A percentile compares a stretch with the other conserved stretches of the same genome.
Evolutionary conservation across 129 eudicot genomes (phyloP).

Genomic region (Sambucus nigra): DNA sequence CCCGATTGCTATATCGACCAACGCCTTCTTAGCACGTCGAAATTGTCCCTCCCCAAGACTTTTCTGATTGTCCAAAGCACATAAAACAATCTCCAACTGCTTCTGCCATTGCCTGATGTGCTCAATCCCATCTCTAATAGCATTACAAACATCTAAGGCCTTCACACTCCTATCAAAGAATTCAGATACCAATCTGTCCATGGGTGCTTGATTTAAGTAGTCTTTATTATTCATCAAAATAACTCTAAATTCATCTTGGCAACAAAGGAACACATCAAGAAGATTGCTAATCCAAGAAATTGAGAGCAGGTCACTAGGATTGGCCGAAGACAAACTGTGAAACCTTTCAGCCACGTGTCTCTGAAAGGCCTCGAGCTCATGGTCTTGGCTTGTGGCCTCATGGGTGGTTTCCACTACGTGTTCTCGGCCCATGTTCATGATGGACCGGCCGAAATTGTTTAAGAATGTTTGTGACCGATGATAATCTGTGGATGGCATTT

Average conservation of each 20-base stretch:
- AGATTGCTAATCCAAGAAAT: conserved; percentile 62
- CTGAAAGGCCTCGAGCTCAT: conserved; percentile 47
- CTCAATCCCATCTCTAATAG: conserved; percentile 58
- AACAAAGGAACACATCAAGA: conserved; percentile 52
- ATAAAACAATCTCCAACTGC: conserved; percentile 67
- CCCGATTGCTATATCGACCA: conserved; percentile 53
- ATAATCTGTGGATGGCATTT: conserved; percentile 13
- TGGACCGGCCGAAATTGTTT: conserved; percentile 34
- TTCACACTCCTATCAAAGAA: conserved; percentile 71
- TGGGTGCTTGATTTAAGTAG: conserved; percentile 21
- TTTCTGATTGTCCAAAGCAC: conserved; percentile 52
- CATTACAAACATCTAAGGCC: conserved; percentile 70
- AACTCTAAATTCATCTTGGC: conserved; percentile 39
- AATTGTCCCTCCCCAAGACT: conserved; percentile 68
- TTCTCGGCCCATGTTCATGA: conserved; percentile 40
- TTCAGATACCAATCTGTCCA: conserved; percentile 39
- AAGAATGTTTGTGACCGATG: conserved; percentile 30
- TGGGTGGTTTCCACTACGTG: conserved; percentile 38
- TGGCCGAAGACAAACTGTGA: conserved; percentile 23
- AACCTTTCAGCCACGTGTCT: conserved; percentile 35
- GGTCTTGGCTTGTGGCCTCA: conserved; percentile 40
- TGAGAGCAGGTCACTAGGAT: conserved; percentile 48
- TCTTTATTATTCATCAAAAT: conserved; percentile 28
- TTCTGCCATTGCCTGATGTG: conserved; percentile 53
- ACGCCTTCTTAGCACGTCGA: conserved; percentile 63